Conservation (phyloP, 129 eudicot genomes). For the Pseudognaphalium luteoalbum region DNA sequence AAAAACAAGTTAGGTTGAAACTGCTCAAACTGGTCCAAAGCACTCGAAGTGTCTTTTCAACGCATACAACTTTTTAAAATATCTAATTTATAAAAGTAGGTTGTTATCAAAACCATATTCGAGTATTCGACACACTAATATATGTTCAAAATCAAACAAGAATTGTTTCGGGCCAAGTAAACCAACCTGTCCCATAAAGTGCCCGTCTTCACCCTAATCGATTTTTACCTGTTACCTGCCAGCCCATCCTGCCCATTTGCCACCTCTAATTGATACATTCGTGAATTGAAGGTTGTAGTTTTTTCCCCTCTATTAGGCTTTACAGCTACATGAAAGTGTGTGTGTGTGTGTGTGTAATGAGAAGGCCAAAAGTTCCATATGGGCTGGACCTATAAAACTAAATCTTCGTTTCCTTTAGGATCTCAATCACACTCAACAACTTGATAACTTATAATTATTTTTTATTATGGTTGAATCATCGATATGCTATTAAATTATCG, state of each 20-base stretch:
- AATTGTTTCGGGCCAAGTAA: not conserved
- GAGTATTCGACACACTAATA: not conserved
- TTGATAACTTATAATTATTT: not conserved
- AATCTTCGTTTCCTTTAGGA: not conserved
- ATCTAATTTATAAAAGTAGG: not conserved
- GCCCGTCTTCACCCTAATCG: not conserved
- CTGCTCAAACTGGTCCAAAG: not conserved
- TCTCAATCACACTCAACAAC: not conserved
- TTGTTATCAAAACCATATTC: not conserved
- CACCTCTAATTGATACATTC: not conserved
- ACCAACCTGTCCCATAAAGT: not conserved
- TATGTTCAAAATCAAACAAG: not conserved
- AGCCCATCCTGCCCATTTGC: not conserved
- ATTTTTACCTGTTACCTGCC: not conserved
- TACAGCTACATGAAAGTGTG: not conserved
- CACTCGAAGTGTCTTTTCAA: not conserved
- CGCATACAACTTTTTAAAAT: not conserved
- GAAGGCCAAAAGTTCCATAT: not conserved
- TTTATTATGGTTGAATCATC: not conserved
- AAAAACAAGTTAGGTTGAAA: too few species aligned
- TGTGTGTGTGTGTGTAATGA: too few species aligned
- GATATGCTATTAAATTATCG: not conserved
- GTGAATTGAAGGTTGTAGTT: not conserved
- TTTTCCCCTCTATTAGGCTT: not conserved
- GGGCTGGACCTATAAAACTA: not conserved